These are phyloP conservation scores for Tolypocladium amazonense DNA, from an alignment of 2,329 filamentous ascomycete genomes.

Conservation along the genomic window DNA sequence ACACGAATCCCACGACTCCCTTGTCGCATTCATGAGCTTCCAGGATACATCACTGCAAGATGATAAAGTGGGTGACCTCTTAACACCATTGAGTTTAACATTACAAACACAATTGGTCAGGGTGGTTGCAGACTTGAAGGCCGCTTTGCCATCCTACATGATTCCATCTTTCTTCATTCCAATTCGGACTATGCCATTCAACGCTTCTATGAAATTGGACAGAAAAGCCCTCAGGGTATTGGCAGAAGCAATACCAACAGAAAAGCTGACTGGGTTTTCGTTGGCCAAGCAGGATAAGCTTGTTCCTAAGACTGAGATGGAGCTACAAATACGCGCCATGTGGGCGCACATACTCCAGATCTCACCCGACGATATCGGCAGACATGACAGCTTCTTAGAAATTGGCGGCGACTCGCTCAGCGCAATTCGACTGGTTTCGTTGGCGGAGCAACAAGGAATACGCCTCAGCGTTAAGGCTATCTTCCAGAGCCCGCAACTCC, in stretches of 20 bases:
- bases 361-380: conserved; percentile 14
- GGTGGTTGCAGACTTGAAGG: neutral
- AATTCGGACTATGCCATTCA: conserved; percentile 5
- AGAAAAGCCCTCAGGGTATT: neutral
- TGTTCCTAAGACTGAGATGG: conserved; percentile 4
- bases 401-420: conserved; percentile 17
- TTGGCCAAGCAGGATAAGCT: neutral
- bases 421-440: conserved; percentile 9
- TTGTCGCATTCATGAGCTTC: conserved; percentile 4
- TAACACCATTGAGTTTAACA: neutral
- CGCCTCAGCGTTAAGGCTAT: conserved; percentile 6
- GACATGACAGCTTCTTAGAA: conserved; percentile 14
- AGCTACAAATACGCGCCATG: neutral
- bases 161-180: conserved; percentile 5
- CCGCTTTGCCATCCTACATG: conserved; percentile 5
- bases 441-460: conserved; percentile 3
- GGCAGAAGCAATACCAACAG: neutral
- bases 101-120: neutral
- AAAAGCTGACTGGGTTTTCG: neutral
- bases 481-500: conserved; percentile 8
- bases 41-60: neutral
- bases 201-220: conserved; percentile 5
- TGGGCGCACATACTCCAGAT: conserved; percentile 3
- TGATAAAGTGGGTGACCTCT: neutral
- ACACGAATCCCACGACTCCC: neutral